Base-by-base conservation (phyloP, 805 yeast species). In the Spathaspora hagerdaliae region DNA sequence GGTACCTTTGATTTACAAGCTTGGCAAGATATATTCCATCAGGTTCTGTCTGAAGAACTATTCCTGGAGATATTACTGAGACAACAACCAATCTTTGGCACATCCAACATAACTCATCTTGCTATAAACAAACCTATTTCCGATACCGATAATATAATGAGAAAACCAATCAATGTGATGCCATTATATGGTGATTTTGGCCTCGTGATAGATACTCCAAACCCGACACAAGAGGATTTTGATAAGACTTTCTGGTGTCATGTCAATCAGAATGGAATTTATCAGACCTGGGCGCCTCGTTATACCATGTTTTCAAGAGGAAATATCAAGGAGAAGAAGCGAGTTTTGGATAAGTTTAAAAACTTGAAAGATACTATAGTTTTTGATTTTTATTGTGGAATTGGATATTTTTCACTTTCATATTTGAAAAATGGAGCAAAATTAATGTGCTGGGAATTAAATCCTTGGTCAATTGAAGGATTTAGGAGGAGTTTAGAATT, bases 271-370 rank as follows among this genome's bases (percentile, higher is more conserved):
- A 87, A 89, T 59, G 90, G 89, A 1, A 79, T 88, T 3, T 68
- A 60, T 50, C 96, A 88, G 56, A 73, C 77, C 8, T 88, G 96
- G 96, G 87, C 92, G 6, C 96, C 96, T 1, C 60, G 74, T 44
- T 83, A 80, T 57, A 87, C 96, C 1, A 88, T 88, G 96, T 89
- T 89, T 59, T 83, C 91, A 41, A 64, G 96, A 14, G 96, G 96
- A 1, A 88, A 88, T 59, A 78, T 89, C 54, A 85, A 85, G 51
- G 96, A 88, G 57, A 88, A 88, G 60, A 74, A 79, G 11, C 63
- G 96, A 15, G 73, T 88, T 0, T 57, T 87, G 36, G 69, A 70
- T 14, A 59, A 60, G 0, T 78, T 67, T 47, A 38, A 45, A 1
- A 56, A 67, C 27, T 60, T 82, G 1, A 42, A 53, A 8, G 69